These are phyloP conservation scores for Ophiostoma fasciatum DNA, from an alignment of 2,329 filamentous ascomycete species.

Conservation along the genomic window DNA sequence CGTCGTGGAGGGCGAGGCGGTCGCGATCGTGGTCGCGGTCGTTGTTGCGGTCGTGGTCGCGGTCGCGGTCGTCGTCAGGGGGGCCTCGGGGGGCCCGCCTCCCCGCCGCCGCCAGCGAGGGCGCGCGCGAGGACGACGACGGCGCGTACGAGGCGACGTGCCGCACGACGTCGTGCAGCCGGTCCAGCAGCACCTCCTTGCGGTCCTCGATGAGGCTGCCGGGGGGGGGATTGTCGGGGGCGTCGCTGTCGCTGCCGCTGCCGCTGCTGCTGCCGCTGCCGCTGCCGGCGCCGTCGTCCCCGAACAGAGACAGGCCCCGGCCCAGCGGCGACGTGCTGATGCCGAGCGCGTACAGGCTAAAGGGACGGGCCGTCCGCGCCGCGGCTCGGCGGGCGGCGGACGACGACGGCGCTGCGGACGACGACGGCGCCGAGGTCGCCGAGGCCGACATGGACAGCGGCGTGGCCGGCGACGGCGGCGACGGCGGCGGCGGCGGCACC, in stretches of 20 bases:
- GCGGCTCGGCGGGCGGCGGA: constrained; percentile 13
- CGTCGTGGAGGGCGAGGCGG: background rate
- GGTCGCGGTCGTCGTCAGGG: too few species aligned
- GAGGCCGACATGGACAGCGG: too few species aligned
- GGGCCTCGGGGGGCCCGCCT: too few species aligned
- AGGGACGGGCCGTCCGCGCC: too few species aligned
- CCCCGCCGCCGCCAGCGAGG: background rate
- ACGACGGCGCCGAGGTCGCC: too few species aligned
- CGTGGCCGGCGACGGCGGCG: too few species aligned
- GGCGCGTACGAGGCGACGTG: constrained; percentile 18
- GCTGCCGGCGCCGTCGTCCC: constrained; percentile 3
- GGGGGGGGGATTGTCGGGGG: background rate
- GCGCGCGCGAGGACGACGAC: constrained; percentile 9
- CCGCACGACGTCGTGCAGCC: constrained; percentile 24
- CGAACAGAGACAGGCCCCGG: constrained; percentile 16
- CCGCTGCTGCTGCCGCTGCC: background rate
- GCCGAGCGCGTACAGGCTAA: constrained; percentile 17
- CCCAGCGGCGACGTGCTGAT: constrained; percentile 17
- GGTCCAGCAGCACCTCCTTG: constrained; percentile 31
- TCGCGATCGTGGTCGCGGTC: background rate
- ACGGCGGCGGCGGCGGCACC: too few species aligned
- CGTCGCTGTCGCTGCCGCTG: background rate
- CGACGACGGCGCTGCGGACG: background rate
- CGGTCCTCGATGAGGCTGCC: constrained; percentile 19
- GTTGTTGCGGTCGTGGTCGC: background rate